Evolutionary conservation across 2,329 filamentous ascomycete species (phyloP).

Genomic region (Alternaria sp.): DNA sequence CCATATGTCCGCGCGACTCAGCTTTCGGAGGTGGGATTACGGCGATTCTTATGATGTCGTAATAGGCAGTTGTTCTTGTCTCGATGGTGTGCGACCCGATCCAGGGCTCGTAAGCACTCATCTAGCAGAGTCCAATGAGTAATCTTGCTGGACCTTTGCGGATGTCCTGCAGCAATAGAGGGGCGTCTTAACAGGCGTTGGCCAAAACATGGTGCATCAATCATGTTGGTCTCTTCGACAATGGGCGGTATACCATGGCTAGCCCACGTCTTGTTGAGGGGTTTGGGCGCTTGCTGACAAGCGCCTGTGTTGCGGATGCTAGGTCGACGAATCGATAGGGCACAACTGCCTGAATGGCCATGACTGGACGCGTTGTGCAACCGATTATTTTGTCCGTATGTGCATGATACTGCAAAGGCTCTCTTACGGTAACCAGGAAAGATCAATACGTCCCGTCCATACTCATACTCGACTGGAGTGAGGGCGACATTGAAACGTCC

Average conservation of each 20-base stretch:
- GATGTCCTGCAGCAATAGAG: neutral
- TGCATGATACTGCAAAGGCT: neutral
- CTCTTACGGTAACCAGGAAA: neutral
- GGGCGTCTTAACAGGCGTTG: neutral
- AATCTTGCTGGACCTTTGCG: neutral
- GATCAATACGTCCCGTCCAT: conserved; percentile 16
- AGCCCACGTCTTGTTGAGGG: neutral
- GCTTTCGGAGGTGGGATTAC: neutral
- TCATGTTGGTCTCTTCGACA: neutral
- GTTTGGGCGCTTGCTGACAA: neutral
- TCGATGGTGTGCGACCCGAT: neutral
- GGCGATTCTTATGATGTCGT: too few species aligned
- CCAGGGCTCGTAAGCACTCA: too few species aligned
- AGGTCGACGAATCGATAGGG: too few species aligned
- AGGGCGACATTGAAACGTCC: conserved; percentile 15
- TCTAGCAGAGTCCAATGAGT: neutral
- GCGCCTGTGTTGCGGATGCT: neutral
- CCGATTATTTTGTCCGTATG: neutral
- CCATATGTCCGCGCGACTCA: neutral
- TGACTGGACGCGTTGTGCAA: neutral
- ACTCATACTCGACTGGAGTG: conserved; percentile 22
- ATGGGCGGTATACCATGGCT: neutral
- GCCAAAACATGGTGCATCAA: neutral
- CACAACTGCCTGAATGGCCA: neutral
- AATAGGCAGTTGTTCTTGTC: neutral